A percentile compares a stretch with the other conserved stretches of the same genome.
Conservation (phyloP, 2,329 filamentous ascomycete species). For the Clonostachys sp. region DNA sequence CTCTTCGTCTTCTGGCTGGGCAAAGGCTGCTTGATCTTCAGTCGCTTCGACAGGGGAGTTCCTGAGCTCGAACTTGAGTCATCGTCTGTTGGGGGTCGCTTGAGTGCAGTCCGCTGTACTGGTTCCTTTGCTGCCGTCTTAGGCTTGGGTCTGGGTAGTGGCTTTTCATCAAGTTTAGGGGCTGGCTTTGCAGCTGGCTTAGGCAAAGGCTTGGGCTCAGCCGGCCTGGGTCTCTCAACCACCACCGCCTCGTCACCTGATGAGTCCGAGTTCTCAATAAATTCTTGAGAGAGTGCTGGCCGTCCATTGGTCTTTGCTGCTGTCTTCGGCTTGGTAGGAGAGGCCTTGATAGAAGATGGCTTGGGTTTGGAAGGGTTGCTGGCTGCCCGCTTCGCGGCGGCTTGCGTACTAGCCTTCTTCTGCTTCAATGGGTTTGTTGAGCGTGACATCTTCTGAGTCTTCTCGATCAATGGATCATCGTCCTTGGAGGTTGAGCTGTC, state of each 20-base stretch:
- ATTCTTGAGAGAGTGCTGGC: conserved; percentile 48
- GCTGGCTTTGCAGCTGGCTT: conserved; percentile 17
- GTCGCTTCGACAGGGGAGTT: conserved; percentile 52
- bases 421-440: conserved; percentile 47
- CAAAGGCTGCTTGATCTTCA: conserved; percentile 41
- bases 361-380: conserved; percentile 24
- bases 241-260: conserved; percentile 37
- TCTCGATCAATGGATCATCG: conserved; percentile 21
- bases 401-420: conserved; percentile 48
- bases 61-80: conserved; percentile 58
- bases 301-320: conserved; percentile 28
- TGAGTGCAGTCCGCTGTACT: conserved; percentile 16
- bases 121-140: conserved; percentile 18
- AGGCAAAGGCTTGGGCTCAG: conserved; percentile 8
- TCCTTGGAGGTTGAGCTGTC: conserved; percentile 36
- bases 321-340: conserved; percentile 35
- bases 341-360: conserved; percentile 17
- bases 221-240: conserved; percentile 18
- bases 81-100: conserved; percentile 46
- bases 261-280: conserved; percentile 51
- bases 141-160: conserved; percentile 22
- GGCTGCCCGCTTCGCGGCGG: conserved; percentile 51
- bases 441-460: conserved; percentile 33
- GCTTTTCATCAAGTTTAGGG: conserved; percentile 22
- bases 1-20: conserved; percentile 5